Evolutionary conservation across 768 basidiomycete genomes (phyloP), one percentile per base, ranked within the genome.

Genomic region (Agrocybe chaxingu): DNA sequence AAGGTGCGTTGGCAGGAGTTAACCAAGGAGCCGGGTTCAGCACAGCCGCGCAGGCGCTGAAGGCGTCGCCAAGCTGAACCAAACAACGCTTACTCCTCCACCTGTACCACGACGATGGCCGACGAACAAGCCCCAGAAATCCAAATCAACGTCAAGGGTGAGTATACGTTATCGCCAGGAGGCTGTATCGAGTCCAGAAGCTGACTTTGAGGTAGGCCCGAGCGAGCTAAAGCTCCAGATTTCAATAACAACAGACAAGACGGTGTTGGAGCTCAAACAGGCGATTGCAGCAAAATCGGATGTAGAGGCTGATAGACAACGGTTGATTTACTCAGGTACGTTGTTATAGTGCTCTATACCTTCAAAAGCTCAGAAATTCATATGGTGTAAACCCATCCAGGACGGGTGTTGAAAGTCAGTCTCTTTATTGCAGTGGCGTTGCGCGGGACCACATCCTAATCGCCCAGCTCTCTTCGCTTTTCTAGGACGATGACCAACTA

Each of bases 151-250:
- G 70, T 89, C 64, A 89, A 88, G 67, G 87, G 87, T 85, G 51
- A 7, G 56, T 50, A 29, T 3, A 4, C 33, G 10, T 30, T 16
- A 8, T 7, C 11, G 3, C 16, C n/a, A 12, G 3, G 12, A n/a
- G 8, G 30, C 18, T 45, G 3, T 29, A 50, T 2, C 4, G 7
- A 19, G 33, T 18, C 34, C 10, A 50, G 9, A 44, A 42, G 33
- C 30, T 24, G 24, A 24, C 24, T 24, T 24, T 1, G 24, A 19
- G 51, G 24, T 42, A 89, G 91, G 94, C 6, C 92, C 94, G 0
- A 90, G 81, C 62, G 95, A 98, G 70, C 77, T 96, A 70, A 98
- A 97, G 75, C 80, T 98, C 32, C 82, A 92, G 63, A 86, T 98
- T 52, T 76, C 82, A 31, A 92, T 98, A 62, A 69, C 78, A 43